phyloP scores from a whole-genome alignment of 139 green algal genomes.

The Chlorella sp. region DNA sequence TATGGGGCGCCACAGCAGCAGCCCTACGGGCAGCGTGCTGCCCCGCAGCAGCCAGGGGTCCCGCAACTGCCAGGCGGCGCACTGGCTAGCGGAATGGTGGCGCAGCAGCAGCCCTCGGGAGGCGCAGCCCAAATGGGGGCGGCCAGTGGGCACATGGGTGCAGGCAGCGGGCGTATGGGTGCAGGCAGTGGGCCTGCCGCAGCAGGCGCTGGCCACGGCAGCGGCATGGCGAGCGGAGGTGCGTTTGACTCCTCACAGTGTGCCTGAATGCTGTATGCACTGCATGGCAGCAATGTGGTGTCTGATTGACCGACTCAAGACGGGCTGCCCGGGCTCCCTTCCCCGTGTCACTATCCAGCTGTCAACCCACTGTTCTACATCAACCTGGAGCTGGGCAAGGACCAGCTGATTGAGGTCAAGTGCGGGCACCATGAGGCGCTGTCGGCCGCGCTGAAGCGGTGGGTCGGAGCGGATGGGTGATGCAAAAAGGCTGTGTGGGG shows the following conservation, averaged over 20 bases:
- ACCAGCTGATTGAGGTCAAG: conserved; percentile 1
- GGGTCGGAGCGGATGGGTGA: background rate
- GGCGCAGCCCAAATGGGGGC: too few species aligned
- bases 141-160: background rate
- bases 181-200: background rate
- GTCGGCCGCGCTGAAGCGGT: conserved; percentile 18
- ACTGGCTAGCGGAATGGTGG: too few species aligned
- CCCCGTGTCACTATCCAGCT: background rate
- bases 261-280: background rate
- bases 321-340: too few species aligned
- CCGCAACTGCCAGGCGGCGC: background rate
- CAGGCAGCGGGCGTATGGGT: background rate
- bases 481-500: too few species aligned
- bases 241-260: background rate
- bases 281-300: too few species aligned
- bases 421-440: conserved; percentile 6
- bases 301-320: too few species aligned
- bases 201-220: too few species aligned
- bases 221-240: background rate
- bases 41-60: background rate
- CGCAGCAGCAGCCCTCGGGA: too few species aligned
- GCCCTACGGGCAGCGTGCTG: too few species aligned
- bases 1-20: background rate
- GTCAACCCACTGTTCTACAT: background rate
- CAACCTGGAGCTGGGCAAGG: conserved; percentile 15